Percentiles rank a stretch among this genome's conserved stretches.
Conservation (phyloP, 225 moss, liverwort and hornwort species). For the Anthoceros angustus region DNA sequence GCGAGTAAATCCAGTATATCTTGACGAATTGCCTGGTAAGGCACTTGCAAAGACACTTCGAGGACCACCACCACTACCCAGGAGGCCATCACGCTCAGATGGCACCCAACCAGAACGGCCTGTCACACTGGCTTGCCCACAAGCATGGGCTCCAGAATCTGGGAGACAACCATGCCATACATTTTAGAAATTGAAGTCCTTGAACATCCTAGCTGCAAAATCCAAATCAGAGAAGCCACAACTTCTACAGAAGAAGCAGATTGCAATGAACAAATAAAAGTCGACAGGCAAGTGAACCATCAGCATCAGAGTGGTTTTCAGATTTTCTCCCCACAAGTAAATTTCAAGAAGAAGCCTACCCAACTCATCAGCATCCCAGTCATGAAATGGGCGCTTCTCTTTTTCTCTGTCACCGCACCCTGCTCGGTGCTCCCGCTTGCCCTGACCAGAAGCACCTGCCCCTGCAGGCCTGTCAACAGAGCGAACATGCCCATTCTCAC, state of each 20-base stretch:
- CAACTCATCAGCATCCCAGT: constrained; percentile 70
- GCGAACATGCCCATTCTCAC: constrained; percentile 53
- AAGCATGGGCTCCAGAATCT: constrained; percentile 19
- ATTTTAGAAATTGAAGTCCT: constrained; percentile 1
- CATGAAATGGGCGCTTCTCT: constrained; percentile 58
- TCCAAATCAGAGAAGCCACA: too few species aligned
- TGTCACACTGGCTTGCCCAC: constrained; percentile 15
- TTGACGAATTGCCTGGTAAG: constrained; percentile 20
- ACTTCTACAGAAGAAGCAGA: too few species aligned
- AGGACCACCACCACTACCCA: constrained; percentile 30
- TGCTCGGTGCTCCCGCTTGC: constrained; percentile 61
- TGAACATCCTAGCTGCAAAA: not conserved
- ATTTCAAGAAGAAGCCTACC: constrained; percentile 21
- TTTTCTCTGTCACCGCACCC: constrained; percentile 60
- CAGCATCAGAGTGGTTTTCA: too few species aligned
- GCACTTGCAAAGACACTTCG: constrained; percentile 23
- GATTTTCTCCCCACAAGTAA: too few species aligned
- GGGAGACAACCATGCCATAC: constrained; percentile 15
- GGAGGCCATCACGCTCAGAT: constrained; percentile 34
- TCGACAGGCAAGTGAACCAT: too few species aligned
- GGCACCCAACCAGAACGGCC: constrained; percentile 32
- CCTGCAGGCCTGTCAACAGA: constrained; percentile 47
- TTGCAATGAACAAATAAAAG: too few species aligned
- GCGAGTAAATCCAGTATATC: constrained; percentile 13
- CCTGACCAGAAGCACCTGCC: constrained; percentile 27